Base-by-base conservation (phyloP, 768 basidiomycete genomes). In the Gloeophyllum trabeum region DNA sequence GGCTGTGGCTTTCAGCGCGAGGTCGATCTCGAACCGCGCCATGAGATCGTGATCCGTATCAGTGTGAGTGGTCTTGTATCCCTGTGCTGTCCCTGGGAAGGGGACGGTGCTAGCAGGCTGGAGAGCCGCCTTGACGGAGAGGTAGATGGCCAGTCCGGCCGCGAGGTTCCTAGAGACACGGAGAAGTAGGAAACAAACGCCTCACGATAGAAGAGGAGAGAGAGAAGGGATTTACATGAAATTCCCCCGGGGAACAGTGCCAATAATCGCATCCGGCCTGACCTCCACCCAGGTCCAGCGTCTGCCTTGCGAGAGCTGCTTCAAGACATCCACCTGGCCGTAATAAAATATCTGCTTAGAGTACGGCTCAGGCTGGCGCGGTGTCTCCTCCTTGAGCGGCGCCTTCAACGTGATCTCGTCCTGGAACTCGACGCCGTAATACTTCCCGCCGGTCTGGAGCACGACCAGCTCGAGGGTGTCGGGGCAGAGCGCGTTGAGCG, bases 371-470 rank as follows among this genome's bases (percentile, higher is more conserved):
- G 37, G 37, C 12, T 12, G 13, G 12, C 37, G 37, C 12, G 37
- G 37, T 10, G 37, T 13, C 37, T n/a, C 14, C 37, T 38, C 37
- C 37, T 38, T 38, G 12, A 38, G 19, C 12, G 37, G 37, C 12
- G 21, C 21, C 12, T n/a, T n/a, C n/a, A 38, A 13, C 37, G 12
- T 19, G 37, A 38, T 19, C 13, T 38, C 12, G 12, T 22, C 37
- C n/a, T 38, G 21, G 19, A 12, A 38, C 21, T 38, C 13, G 12
- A 22, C 37, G n/a, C 37, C 37, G 19, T 38, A 38, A 10, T 12
- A 10, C 37, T 38, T 38, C 21, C n/a, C 37, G 19, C 37, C 37
- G 19, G 37, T 38, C 19, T 38, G 37, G 37, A 38, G 37, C 12
- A 38, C 21, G 19, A 38, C 37, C 12, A 16, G 19, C 37, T 38